Evolutionary conservation across 225 moss, liverwort and hornwort genomes (phyloP).

Genomic region (Pleurozium schreberi): DNA sequence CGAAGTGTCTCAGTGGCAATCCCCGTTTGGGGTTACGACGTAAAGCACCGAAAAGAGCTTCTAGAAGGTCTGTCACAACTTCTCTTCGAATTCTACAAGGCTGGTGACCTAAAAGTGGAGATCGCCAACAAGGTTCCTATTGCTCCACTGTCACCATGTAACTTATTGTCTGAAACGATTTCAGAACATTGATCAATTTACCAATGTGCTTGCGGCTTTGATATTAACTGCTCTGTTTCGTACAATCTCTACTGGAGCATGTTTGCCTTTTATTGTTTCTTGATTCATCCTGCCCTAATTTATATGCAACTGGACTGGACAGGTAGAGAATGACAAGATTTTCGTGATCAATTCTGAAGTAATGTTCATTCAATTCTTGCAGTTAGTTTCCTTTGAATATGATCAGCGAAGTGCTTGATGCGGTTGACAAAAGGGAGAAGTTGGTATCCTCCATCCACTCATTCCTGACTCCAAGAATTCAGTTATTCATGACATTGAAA

Average conservation of each 20-base stretch:
- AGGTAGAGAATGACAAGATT: neutral
- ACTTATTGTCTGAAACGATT: neutral
- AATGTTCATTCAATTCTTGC: neutral
- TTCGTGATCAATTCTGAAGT: neutral
- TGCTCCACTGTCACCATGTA: neutral
- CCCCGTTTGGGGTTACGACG: conserved; percentile 20
- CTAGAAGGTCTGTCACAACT: conserved; percentile 15
- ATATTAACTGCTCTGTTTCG: neutral
- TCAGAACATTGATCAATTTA: neutral
- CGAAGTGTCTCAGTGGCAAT: conserved; percentile 7
- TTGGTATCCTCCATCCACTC: conserved; percentile 38
- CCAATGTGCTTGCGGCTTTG: neutral
- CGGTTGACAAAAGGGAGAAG: neutral
- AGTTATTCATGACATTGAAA: conserved; percentile 3
- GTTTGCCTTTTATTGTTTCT: neutral
- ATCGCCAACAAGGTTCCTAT: conserved; percentile 4
- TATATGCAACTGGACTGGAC: neutral
- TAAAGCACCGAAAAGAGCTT: conserved; percentile 12
- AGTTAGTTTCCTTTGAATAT: conserved; percentile 42
- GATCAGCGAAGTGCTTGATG: conserved; percentile 17
- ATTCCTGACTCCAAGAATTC: conserved; percentile 33
- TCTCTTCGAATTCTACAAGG: conserved; percentile 20
- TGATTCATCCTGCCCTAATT: neutral
- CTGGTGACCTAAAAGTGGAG: neutral
- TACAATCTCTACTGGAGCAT: neutral